Evolutionary conservation across 2,329 filamentous ascomycete genomes (phyloP).

Genomic region (Tolypocladium capitatum): DNA sequence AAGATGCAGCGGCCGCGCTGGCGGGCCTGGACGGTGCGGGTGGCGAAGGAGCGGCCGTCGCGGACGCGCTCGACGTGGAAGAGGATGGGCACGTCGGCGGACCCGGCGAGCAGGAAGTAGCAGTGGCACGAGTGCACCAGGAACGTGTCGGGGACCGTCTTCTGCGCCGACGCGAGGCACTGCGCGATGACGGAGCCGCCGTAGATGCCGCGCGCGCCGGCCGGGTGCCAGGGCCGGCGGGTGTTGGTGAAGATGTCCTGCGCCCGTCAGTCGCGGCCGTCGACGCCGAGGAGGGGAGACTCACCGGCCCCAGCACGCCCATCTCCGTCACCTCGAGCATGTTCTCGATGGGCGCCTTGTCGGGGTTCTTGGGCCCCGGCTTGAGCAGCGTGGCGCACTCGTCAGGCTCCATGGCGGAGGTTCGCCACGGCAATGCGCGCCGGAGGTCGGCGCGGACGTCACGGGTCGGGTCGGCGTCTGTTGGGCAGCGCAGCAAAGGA

Average conservation of each 20-base stretch:
- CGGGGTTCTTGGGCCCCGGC: slow-evolving; percentile 58
- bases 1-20: slow-evolving; percentile 86
- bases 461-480: no score
- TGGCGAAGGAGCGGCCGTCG: slow-evolving; percentile 79
- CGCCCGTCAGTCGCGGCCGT: neutral
- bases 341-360: slow-evolving; percentile 75
- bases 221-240: slow-evolving; percentile 80
- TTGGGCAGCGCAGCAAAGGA: neutral
- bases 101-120: slow-evolving; percentile 92
- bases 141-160: slow-evolving; percentile 71
- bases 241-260: slow-evolving; percentile 93
- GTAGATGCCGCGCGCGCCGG: slow-evolving; percentile 84
- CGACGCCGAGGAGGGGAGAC: slow-evolving; percentile 14
- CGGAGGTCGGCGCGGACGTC: no score
- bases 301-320: slow-evolving; percentile 58
- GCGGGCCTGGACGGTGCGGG: slow-evolving; percentile 87
- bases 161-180: slow-evolving; percentile 74
- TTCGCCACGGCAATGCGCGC: no score
- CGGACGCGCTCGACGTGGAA: slow-evolving; percentile 93
- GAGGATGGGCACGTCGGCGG: slow-evolving; percentile 70
- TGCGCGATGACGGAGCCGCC: slow-evolving; percentile 90
- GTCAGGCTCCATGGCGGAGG: slow-evolving; percentile 6
- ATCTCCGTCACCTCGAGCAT: slow-evolving; percentile 76
- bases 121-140: slow-evolving; percentile 94
- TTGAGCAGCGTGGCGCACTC: slow-evolving; percentile 37